Percentiles rank a stretch among this genome's conserved stretches.
These are phyloP conservation scores for Spergularia bocconei DNA, from an alignment of 148 eudicot genomes.

Conservation along the genomic window DNA sequence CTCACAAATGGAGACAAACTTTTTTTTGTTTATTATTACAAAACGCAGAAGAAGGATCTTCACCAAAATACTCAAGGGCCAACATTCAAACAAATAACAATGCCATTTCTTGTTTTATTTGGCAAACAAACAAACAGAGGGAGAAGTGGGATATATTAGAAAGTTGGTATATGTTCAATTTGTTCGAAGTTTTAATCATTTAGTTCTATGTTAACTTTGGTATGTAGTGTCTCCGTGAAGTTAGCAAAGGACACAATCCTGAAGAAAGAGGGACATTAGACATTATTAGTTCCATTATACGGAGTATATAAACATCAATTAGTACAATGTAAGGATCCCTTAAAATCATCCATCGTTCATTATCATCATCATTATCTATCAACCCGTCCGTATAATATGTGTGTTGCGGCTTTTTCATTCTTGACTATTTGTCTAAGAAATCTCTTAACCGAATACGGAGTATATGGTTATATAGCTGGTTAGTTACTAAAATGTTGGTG, in stretches of 20 bases:
- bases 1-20: constrained; percentile 17
- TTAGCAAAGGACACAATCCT: background rate
- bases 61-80: constrained; percentile 4
- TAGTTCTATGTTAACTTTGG: background rate
- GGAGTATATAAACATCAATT: no score
- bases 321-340: no score
- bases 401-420: no score
- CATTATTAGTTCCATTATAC: no score
- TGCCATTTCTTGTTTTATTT: constrained; percentile 5
- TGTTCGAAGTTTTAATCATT: background rate
- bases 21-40: background rate
- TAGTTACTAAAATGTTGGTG: no score
- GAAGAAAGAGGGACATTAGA: background rate
- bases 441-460: no score
- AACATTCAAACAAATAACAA: background rate
- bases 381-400: no score
- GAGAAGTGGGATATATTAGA: no score
- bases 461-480: no score
- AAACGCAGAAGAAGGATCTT: background rate
- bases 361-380: no score
- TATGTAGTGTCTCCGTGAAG: background rate
- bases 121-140: background rate
- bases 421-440: no score
- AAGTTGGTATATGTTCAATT: background rate
- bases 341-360: no score